Evolutionary conservation across 2,329 filamentous ascomycete genomes (phyloP), one percentile per base, ranked within the genome.

Genomic region (Ceratocystiopsis brevicomis): DNA sequence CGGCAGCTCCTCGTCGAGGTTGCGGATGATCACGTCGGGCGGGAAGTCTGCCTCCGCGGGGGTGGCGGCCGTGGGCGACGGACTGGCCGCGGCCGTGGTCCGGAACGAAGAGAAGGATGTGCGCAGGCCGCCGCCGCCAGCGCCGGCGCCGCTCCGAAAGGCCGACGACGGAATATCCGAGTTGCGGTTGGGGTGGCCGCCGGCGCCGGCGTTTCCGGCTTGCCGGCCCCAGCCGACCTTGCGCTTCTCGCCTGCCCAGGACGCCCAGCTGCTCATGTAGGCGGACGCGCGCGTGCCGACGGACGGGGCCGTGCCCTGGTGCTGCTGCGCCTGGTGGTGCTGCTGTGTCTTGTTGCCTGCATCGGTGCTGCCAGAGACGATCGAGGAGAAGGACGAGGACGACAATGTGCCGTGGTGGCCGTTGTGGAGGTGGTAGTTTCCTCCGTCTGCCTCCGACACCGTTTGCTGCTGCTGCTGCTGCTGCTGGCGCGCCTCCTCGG

Each of bases 181-280:
- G 15, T 17, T 34, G 33, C 13, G 13, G 33, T 13, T 15, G 10
- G 12, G 11, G 34, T 38, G 40, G 42, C 42, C 40, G 4, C 33
- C 33, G 10, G 19, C 12, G 36, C 41, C 45, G 21, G 21, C 39
- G 3, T 37, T 32, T 1, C 37, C 42, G 1, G 48, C 40, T 35
- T 50, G 52, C 15, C 60, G 53, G 32, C 56, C 56, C 61, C 51
- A 53, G 18, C 60, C 67, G n/a, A 59, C 62, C 54, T 78, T 81
- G 49, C 78, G 68, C 62, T 87, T 88, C 62, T 90, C 81, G 41
- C 77, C 77, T 2, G 77, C 76, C 77, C 77, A 81, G 0, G 66
- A 61, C 1, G 76, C 73, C 77, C 77, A 81, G 51, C 75, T 78
- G 36, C 73, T 76, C 51, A 81, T 69, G 56, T 79, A 81, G 5